Evolutionary conservation across 1,284 basidiomycete genomes (phyloP).

Genomic region (Moesziomyces sp.): DNA sequence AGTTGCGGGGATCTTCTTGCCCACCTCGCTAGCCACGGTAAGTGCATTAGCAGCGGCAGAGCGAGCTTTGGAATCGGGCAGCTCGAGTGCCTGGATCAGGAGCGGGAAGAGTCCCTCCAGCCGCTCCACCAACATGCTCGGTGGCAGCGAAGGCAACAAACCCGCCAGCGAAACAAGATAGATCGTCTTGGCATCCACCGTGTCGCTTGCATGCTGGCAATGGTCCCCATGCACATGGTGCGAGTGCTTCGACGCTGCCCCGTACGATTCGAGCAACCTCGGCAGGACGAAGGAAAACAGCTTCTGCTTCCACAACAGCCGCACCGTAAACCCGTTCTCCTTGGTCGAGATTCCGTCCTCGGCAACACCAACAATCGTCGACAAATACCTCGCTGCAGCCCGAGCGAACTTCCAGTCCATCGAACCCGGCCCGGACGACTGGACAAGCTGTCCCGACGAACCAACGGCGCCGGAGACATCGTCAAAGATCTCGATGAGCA

Average conservation of each 20-base stretch:
- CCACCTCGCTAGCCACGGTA: slow-evolving; percentile 74
- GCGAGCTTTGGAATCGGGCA: slow-evolving; percentile 79
- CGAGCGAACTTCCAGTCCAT: slow-evolving; percentile 37
- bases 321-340: slow-evolving; percentile 56
- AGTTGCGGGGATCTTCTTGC: slow-evolving; percentile 62
- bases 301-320: slow-evolving; percentile 77
- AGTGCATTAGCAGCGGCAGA: slow-evolving; percentile 84
- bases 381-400: slow-evolving; percentile 25
- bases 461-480: slow-evolving; percentile 11
- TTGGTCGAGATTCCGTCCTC: slow-evolving; percentile 52
- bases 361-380: slow-evolving; percentile 30
- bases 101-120: slow-evolving; percentile 81
- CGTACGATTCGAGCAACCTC: slow-evolving; percentile 72
- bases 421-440: background rate
- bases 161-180: slow-evolving; percentile 86
- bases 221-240: slow-evolving; percentile 20
- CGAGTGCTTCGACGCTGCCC: slow-evolving; percentile 7
- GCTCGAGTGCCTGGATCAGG: slow-evolving; percentile 82
- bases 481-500: slow-evolving; percentile 49
- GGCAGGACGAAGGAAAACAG: slow-evolving; percentile 82
- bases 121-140: slow-evolving; percentile 68
- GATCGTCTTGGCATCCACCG: slow-evolving; percentile 72
- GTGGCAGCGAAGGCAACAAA: slow-evolving; percentile 83
- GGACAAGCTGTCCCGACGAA: background rate
- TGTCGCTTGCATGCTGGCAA: background rate